phyloP scores from a whole-genome alignment of 345 rosid species.

The Linum trigynum region DNA sequence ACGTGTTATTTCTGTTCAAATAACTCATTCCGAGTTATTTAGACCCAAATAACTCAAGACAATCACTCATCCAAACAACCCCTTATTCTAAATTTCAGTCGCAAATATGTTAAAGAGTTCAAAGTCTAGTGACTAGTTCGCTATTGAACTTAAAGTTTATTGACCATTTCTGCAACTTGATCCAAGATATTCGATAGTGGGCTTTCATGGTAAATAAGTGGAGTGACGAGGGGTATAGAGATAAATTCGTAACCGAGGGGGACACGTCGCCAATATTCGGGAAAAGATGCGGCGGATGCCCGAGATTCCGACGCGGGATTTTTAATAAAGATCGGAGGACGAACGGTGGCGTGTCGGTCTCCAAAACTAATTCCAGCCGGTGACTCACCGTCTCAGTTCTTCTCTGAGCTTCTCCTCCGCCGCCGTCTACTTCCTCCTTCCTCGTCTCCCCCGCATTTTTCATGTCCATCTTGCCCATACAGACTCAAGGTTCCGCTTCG shows the following conservation, averaged over 20 bases:
- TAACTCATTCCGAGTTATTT: too few relatives aligned
- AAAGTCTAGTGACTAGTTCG: too few relatives aligned
- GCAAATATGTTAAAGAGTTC: too few relatives aligned
- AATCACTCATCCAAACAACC: too few relatives aligned
- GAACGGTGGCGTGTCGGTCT: not conserved
- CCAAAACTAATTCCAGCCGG: not conserved
- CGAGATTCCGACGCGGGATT: not conserved
- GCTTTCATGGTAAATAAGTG: not conserved
- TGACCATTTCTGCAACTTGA: too few relatives aligned
- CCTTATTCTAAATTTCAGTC: too few relatives aligned
- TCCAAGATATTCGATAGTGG: not conserved
- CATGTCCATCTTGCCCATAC: constrained; percentile 96
- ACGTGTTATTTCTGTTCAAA: too few relatives aligned
- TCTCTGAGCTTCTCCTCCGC: not conserved
- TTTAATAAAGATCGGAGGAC: not conserved
- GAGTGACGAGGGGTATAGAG: not conserved
- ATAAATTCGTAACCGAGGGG: not conserved
- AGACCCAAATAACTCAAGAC: too few relatives aligned
- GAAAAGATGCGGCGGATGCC: not conserved
- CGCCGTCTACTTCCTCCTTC: not conserved
- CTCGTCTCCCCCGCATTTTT: constrained; percentile 26
- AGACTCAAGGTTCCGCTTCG: constrained; percentile 44
- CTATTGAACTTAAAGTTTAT: too few relatives aligned
- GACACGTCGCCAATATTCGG: not conserved
- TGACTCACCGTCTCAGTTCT: not conserved